Base-by-base conservation (phyloP, 2,329 filamentous ascomycete species). In the Rugonectria rugulosa region DNA sequence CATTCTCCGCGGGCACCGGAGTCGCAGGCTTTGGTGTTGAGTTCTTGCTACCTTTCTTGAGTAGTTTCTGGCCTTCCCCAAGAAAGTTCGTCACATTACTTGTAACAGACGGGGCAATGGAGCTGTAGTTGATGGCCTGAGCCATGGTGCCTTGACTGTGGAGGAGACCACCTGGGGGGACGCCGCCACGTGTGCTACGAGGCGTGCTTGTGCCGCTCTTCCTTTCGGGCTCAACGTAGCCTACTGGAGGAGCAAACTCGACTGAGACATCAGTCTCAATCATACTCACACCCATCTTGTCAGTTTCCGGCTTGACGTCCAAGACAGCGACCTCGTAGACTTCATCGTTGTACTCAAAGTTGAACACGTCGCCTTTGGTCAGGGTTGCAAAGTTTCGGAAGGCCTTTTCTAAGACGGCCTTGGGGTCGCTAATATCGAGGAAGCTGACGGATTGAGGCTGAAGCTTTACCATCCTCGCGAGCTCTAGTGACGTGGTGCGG, bases 241-340 rank as follows among this genome's bases (percentile, higher is more conserved):
- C 95, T 2, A 99, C 85, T 0, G 95, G 95, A 4, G 95, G 82
- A 2, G 94, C 95, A 71, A 99, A 99, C 69, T 99, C 95, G 59
- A 99, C 95, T 53, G 92, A 92, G 11, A 99, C 84, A 78, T 99
- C 95, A 0, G 95, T 99, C 77, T 99, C 95, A 51, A 97, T 88
- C 75, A 97, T 96, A 68, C 92, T 93, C 50, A 99, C 93, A 56
- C 90, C 89, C 81, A 91, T 92, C 66, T 91, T 90, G 2, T 89
- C 85, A 4, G 84, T 88, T 62, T 91, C 86, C 2, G 95, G 95
- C 75, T 97, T 97, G 32, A 96, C 91, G 70, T 98, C 94, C 12
- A 98, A 77, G 2, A 99, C 95, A 3, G 92, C 92, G 71, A 99
- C 92, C 61, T 95, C 89, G 77, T 95, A 99, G 9, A 92, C 82